Conservation (phyloP, 495 filamentous ascomycete species). For the Alectoria sarmentosa region DNA sequence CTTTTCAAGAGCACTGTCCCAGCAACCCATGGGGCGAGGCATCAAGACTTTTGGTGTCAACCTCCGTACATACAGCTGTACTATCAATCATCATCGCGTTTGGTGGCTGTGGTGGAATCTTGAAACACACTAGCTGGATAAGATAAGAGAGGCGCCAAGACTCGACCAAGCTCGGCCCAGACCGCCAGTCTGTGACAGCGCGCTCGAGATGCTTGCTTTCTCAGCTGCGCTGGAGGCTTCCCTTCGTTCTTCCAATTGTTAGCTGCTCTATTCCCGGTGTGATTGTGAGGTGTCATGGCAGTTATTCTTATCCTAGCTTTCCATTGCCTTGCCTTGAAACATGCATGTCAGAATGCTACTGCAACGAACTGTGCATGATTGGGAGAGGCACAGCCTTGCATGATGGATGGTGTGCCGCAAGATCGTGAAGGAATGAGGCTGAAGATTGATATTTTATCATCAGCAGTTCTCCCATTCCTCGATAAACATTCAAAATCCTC, state of each 20-base stretch:
- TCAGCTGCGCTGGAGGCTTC: background rate
- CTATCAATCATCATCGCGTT: no score
- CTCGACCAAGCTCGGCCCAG: no score
- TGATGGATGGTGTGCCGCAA: background rate
- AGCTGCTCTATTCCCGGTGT: background rate
- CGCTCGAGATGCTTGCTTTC: background rate
- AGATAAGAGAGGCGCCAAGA: constrained; percentile 2
- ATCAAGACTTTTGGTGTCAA: no score
- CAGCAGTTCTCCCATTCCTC: background rate
- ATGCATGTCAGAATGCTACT: background rate
- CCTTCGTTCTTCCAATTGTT: background rate
- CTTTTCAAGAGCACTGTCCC: no score
- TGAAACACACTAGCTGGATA: background rate
- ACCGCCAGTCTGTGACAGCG: no score
- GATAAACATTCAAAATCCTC: background rate
- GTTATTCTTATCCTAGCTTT: background rate
- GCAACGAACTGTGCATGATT: background rate
- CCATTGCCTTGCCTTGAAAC: background rate
- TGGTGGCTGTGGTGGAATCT: no score
- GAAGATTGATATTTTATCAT: background rate
- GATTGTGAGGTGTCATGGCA: background rate
- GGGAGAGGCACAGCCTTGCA: background rate
- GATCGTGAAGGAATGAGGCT: background rate
- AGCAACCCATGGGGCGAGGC: no score
- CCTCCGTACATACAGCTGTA: background rate